Conservation (phyloP, 2,329 filamentous ascomycete genomes). For the Cyphellophora attinorum region DNA sequence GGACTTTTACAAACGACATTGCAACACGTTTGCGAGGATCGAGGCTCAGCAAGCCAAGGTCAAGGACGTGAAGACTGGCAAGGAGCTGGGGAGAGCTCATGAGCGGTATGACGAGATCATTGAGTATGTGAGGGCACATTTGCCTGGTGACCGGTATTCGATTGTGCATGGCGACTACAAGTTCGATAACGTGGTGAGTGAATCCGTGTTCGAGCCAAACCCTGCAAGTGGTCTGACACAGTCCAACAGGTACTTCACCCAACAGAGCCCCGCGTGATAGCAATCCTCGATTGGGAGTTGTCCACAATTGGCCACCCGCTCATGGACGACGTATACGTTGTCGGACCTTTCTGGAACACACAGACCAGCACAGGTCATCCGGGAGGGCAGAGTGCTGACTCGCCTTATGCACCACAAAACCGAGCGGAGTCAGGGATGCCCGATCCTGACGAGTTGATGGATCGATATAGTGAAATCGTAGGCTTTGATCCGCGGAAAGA, state of each 20-base stretch:
- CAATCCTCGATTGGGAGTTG: slow-evolving; percentile 89
- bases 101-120: slow-evolving; percentile 50
- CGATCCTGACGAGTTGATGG: slow-evolving; percentile 8
- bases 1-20: slow-evolving; percentile 72
- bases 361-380: slow-evolving; percentile 1
- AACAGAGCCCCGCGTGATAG: slow-evolving; percentile 68
- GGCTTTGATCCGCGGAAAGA: slow-evolving; percentile 9
- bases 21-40: slow-evolving; percentile 65
- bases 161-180: slow-evolving; percentile 85
- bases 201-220: not conserved
- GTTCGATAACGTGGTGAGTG: slow-evolving; percentile 59
- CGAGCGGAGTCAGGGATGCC: slow-evolving; percentile 8
- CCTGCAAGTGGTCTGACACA: no score
- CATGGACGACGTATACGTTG: slow-evolving; percentile 9
- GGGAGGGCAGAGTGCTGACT: not conserved
- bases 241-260: slow-evolving; percentile 51
- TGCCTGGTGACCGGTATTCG: slow-evolving; percentile 60
- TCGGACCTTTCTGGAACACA: slow-evolving; percentile 10
- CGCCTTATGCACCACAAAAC: slow-evolving; percentile 7
- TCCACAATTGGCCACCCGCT: slow-evolving; percentile 79
- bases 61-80: slow-evolving; percentile 59
- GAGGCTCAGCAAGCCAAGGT: slow-evolving; percentile 61
- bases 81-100: slow-evolving; percentile 64
- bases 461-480: slow-evolving; percentile 7
- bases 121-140: slow-evolving; percentile 57